Base-by-base conservation (phyloP, 495 filamentous ascomycete species). In the Podospora appendiculata region DNA sequence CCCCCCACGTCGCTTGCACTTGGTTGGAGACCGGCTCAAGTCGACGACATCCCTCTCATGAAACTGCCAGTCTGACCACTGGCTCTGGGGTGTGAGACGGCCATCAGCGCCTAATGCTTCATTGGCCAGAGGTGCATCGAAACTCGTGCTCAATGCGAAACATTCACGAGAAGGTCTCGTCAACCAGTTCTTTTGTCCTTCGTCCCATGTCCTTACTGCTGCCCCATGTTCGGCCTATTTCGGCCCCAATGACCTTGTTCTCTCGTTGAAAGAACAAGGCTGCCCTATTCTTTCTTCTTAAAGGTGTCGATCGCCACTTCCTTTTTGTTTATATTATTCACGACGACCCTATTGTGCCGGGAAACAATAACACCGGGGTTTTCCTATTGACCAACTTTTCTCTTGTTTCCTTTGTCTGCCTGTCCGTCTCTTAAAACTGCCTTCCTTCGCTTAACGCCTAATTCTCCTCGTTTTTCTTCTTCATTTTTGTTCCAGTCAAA, bases 111-210 rank as follows among this genome's bases (percentile, higher is more conserved):
- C 58, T 62, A 68, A 50, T 36, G 57, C 54, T 62, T 66, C 59
- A 68, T 68, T 68, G 65, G 65, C 52, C 58, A 50, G 48, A 60
- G 59, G 17, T 14, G 32, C 46, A 54, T 50, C 41, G 55, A 65
- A 58, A 65, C 58, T 50, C 44, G 46, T 53, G 61, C 44, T 48
- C 43, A 52, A 66, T 66, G 57, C 65, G 63, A 66, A 68, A 68
- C 65, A 45, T 19, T 25, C 58, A 55, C 47, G 47, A 49, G 50
- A 47, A 51, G 46, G 39, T 42, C 48, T 47, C 53, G 50, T 48
- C 48, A 50, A 48, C 58, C 58, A 58, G 48, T 59, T 61, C 57
- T 56, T 55, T 54, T 14, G 45, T 47, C 12, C 35, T 16, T 52
- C 17, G 10, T 34, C 50, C 58, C 56, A 47, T 59, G 52, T 38